These are phyloP conservation scores for Agapanthus africanus DNA, from an alignment of 106 monocot genomes.

Conservation along the genomic window DNA sequence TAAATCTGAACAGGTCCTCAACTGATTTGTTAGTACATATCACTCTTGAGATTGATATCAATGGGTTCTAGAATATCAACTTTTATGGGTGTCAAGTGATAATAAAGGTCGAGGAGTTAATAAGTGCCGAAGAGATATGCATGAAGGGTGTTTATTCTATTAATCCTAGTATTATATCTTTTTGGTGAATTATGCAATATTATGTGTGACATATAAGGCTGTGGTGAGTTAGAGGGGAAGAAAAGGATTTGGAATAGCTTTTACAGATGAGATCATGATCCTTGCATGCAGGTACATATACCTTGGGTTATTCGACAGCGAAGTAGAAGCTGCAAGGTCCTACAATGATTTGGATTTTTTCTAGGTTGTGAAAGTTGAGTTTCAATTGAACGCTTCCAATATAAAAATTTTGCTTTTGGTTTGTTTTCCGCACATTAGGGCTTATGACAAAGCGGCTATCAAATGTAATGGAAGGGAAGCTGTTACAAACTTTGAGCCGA, in stretches of 20 bases:
- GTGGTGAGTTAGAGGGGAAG: neutral
- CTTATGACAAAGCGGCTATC: slow-evolving; percentile 88
- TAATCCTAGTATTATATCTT: too few species aligned
- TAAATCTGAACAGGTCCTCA: too few species aligned
- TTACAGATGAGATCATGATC: slow-evolving; percentile 15
- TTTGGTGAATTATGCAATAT: too few species aligned
- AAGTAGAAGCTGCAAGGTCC: slow-evolving; percentile 89
- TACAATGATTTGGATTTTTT: neutral
- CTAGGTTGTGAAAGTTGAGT: neutral
- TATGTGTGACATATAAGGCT: too few species aligned
- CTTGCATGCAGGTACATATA: slow-evolving; percentile 87
- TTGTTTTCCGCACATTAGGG: slow-evolving; percentile 22
- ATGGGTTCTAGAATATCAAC: too few species aligned
- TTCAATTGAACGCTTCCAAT: neutral
- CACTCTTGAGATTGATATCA: too few species aligned
- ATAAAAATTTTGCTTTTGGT: neutral
- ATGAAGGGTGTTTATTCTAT: too few species aligned
- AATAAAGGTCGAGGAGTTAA: too few species aligned
- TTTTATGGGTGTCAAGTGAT: too few species aligned
- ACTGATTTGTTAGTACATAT: too few species aligned
- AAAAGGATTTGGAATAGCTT: slow-evolving; percentile 8
- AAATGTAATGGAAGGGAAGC: slow-evolving; percentile 84
- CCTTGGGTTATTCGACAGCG: slow-evolving; percentile 84
- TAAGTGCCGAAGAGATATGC: too few species aligned
- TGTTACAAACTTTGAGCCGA: slow-evolving; percentile 80